Evolutionary conservation across 208 protist genomes (phyloP).

Genomic region (Herpetomonas samuelpessoai): DNA sequence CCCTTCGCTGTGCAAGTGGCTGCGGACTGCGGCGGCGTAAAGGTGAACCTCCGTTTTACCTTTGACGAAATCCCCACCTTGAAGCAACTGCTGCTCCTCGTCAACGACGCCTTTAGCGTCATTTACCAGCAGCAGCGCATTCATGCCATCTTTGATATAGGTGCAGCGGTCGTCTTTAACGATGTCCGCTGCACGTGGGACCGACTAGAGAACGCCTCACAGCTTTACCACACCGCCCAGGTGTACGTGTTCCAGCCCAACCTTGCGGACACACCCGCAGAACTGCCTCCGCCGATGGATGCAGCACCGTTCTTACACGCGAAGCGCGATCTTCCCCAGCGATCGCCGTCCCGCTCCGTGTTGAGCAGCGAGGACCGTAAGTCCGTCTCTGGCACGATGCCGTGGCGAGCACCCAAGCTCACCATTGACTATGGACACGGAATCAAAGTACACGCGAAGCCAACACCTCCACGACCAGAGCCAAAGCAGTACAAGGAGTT

Average conservation of each 20-base stretch:
- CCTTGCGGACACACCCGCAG: constrained; percentile 28
- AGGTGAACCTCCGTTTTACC: constrained; percentile 61
- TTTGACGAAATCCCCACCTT: constrained; percentile 15
- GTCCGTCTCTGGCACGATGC: too few relatives aligned
- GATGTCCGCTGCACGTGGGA: constrained; percentile 49
- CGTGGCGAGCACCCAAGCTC: background rate
- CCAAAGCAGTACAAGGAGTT: background rate
- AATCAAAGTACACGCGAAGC: background rate
- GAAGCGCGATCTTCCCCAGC: too few relatives aligned
- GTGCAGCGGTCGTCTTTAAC: constrained; percentile 48
- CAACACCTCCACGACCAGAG: background rate
- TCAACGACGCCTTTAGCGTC: constrained; percentile 37
- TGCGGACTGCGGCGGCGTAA: constrained; percentile 54
- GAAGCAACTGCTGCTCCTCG: constrained; percentile 16
- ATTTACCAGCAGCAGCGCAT: constrained; percentile 3
- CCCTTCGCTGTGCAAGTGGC: constrained; percentile 60
- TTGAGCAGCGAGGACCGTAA: background rate
- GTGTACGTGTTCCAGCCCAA: constrained; percentile 71
- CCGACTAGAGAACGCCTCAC: constrained; percentile 33
- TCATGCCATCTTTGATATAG: constrained; percentile 13
- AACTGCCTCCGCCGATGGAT: constrained; percentile 46
- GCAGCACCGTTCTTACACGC: constrained; percentile 12
- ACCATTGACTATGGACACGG: background rate
- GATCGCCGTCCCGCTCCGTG: too few relatives aligned
- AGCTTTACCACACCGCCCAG: constrained; percentile 57